Percentiles rank a stretch among this genome's conserved stretches.
phyloP scores from a whole-genome alignment of 164 flowering plant species.

The Buxus sempervirens region DNA sequence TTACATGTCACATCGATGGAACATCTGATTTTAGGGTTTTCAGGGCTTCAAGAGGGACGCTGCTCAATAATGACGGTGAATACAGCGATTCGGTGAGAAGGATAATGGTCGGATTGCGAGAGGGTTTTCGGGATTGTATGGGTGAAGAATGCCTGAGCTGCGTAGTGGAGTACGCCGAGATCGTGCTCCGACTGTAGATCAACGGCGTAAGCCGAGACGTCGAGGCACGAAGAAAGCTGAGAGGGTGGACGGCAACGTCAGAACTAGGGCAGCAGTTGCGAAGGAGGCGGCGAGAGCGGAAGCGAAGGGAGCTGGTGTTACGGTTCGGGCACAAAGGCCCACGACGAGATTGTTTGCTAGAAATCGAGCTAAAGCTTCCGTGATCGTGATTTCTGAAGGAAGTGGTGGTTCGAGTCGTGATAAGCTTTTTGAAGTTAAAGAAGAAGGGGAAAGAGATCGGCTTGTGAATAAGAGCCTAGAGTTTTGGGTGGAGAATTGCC shows the following conservation, averaged over 20 bases:
- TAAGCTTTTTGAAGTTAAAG: conserved; percentile 7
- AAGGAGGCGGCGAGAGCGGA: conserved; percentile 32
- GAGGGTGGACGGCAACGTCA: conserved; percentile 32
- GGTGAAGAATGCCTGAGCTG: conserved; percentile 72
- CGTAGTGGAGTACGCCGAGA: conserved; percentile 60
- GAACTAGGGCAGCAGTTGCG: conserved; percentile 60
- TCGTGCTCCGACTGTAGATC: conserved; percentile 38
- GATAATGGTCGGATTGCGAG: conserved; percentile 36
- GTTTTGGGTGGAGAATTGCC: conserved; percentile 1
- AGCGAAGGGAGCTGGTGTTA: conserved; percentile 11
- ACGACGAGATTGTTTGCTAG: conserved; percentile 29
- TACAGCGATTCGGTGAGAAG: conserved; percentile 18
- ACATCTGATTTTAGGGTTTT: not conserved
- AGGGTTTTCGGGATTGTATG: conserved; percentile 40
- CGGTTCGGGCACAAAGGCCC: conserved; percentile 3
- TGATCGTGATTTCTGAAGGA: conserved; percentile 13
- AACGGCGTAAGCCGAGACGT: conserved; percentile 16
- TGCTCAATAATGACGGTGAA: conserved; percentile 14
- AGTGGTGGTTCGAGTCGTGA: conserved; percentile 9
- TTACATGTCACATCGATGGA: not conserved
- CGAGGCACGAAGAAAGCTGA: conserved; percentile 24
- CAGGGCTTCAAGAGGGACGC: not conserved
- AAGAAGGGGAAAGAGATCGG: conserved; percentile 16
- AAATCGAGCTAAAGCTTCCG: conserved; percentile 17
- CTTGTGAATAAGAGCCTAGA: conserved; percentile 4